A percentile compares a stretch with the other conserved stretches of the same genome.
Evolutionary conservation across 2,329 filamentous ascomycete genomes (phyloP).

Genomic region (Fusarium solani-melongenae): DNA sequence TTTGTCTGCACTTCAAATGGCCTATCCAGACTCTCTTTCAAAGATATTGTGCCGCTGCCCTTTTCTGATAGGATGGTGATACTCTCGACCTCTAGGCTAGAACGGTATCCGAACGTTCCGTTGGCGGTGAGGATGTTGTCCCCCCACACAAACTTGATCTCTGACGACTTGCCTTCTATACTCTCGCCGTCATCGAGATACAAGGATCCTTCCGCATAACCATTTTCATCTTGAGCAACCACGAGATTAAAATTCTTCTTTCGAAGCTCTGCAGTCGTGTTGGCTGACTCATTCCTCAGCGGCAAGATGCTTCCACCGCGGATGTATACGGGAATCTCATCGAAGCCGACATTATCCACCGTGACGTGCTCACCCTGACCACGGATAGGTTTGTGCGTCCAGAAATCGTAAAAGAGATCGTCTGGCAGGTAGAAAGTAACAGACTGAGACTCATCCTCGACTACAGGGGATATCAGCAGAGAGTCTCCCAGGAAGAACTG

Average conservation of each 20-base stretch:
- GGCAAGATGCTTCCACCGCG: slow-evolving; percentile 74
- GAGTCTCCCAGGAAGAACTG: slow-evolving; percentile 64
- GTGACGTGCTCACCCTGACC: slow-evolving; percentile 54
- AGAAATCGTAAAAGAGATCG: slow-evolving; percentile 64
- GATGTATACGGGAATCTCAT: slow-evolving; percentile 73
- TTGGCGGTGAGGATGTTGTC: background rate
- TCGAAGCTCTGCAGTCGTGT: slow-evolving; percentile 73
- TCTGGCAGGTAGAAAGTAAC: slow-evolving; percentile 61
- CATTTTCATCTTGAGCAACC: slow-evolving; percentile 71
- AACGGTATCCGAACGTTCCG: background rate
- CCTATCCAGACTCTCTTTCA: background rate
- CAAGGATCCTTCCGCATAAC: slow-evolving; percentile 72
- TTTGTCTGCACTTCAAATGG: background rate
- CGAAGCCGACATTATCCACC: slow-evolving; percentile 51
- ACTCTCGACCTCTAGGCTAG: background rate
- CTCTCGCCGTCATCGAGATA: slow-evolving; percentile 82
- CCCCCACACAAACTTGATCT: background rate
- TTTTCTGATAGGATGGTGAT: background rate
- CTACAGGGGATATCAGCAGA: slow-evolving; percentile 62
- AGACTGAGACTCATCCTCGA: slow-evolving; percentile 54
- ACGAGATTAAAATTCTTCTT: slow-evolving; percentile 77
- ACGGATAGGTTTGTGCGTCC: slow-evolving; percentile 58
- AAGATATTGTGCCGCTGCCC: background rate
- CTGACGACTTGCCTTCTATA: background rate
- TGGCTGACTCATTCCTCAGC: slow-evolving; percentile 63